Conservation (phyloP, 192 early-diverging fungal genomes). For the Backusella psychrophila region DNA sequence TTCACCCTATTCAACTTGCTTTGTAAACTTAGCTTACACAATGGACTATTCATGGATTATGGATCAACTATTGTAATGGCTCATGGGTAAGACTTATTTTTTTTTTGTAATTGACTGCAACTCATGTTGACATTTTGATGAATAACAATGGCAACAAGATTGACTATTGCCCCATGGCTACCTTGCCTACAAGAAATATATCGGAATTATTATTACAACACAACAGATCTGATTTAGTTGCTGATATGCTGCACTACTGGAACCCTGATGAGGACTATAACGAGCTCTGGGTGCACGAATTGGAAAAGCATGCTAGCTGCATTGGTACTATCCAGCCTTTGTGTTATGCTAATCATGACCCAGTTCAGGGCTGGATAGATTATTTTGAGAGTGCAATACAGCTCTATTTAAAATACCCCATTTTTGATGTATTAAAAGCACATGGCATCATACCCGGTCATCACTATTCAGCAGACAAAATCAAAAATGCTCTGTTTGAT, state of each 20-base stretch:
- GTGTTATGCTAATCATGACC: background rate
- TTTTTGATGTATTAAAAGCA: background rate
- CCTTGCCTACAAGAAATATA: background rate
- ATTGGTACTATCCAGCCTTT: background rate
- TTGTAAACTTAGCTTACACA: background rate
- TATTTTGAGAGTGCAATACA: background rate
- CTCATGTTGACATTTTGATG: background rate
- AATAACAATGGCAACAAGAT: background rate
- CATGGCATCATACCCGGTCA: background rate
- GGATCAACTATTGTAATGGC: constrained; percentile 3
- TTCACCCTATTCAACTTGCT: too few species aligned
- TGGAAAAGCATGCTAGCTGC: background rate
- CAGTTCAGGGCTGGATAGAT: background rate
- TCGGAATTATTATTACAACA: background rate
- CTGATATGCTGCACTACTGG: background rate
- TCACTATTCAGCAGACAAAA: background rate
- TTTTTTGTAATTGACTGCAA: background rate
- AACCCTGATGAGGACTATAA: background rate
- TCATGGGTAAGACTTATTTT: background rate
- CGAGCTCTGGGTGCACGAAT: background rate
- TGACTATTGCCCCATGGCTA: background rate
- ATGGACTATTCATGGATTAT: background rate
- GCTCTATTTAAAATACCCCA: background rate
- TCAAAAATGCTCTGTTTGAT: background rate
- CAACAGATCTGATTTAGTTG: background rate